phyloP scores from a whole-genome alignment of 805 yeast genomes.

The Candida quercuum region DNA sequence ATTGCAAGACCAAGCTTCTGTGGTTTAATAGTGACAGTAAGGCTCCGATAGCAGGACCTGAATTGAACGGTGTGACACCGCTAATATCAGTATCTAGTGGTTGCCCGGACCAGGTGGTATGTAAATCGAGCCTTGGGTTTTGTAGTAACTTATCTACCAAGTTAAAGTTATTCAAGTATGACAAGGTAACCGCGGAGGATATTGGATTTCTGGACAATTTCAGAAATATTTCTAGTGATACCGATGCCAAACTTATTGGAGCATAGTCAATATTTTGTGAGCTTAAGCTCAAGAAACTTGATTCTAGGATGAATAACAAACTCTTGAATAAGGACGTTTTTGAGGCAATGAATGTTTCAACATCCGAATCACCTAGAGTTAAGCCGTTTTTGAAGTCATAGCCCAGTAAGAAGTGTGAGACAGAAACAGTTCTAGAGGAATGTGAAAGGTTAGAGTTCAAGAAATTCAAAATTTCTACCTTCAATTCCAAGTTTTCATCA shows the following conservation, averaged over 20 bases:
- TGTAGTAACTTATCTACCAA: slow-evolving; percentile 48
- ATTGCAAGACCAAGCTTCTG: slow-evolving; percentile 57
- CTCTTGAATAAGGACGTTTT: slow-evolving; percentile 51
- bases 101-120: slow-evolving; percentile 52
- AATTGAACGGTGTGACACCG: slow-evolving; percentile 22
- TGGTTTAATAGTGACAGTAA: slow-evolving; percentile 56
- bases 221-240: slow-evolving; percentile 56
- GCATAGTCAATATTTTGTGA: slow-evolving; percentile 40
- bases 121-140: slow-evolving; percentile 44
- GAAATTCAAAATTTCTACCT: slow-evolving; percentile 55
- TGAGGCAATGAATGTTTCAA: slow-evolving; percentile 48
- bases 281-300: slow-evolving; percentile 39
- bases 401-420: slow-evolving; percentile 77
- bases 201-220: slow-evolving; percentile 53
- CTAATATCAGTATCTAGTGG: slow-evolving; percentile 38
- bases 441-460: slow-evolving; percentile 43
- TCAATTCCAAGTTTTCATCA: slow-evolving; percentile 40
- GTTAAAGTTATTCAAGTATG: slow-evolving; percentile 44
- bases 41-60: slow-evolving; percentile 40
- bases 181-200: slow-evolving; percentile 46
- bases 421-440: slow-evolving; percentile 39
- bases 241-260: slow-evolving; percentile 53
- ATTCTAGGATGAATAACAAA: slow-evolving; percentile 43
- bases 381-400: slow-evolving; percentile 51
- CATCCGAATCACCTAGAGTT: slow-evolving; percentile 38